These are phyloP conservation scores for Acorus calamus DNA, from an alignment of 106 monocot species.

Conservation along the genomic window DNA sequence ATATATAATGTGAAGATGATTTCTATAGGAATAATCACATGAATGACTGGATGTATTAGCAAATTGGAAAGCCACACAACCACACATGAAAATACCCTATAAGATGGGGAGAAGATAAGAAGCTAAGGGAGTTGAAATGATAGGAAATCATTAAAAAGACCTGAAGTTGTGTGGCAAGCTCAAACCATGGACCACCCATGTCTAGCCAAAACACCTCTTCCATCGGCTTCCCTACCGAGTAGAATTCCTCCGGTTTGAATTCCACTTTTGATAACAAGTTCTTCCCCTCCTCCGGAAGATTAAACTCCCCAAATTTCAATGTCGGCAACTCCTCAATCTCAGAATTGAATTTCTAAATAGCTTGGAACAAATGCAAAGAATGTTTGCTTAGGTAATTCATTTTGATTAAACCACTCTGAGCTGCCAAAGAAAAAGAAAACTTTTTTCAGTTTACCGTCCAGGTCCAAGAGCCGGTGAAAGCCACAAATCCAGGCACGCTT, in stretches of 20 bases:
- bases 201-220: constrained; percentile 51
- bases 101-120: no score
- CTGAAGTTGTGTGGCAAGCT: constrained; percentile 38
- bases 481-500: constrained; percentile 36
- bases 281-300: constrained; percentile 21
- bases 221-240: constrained; percentile 42
- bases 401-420: neutral
- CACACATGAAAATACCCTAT: no score
- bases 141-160: constrained; percentile 7
- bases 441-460: constrained; percentile 37
- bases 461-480: constrained; percentile 58
- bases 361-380: neutral
- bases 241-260: constrained; percentile 53
- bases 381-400: no score
- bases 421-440: neutral
- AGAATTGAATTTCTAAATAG: constrained; percentile 25
- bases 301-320: constrained; percentile 35
- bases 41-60: no score
- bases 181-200: constrained; percentile 32
- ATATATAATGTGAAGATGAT: no score
- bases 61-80: no score
- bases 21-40: no score
- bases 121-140: no score
- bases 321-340: constrained; percentile 7
- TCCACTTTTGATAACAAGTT: constrained; percentile 32